A percentile compares a stretch with the other conserved stretches of the same genome.
These are phyloP conservation scores for Albatrellus ellisii DNA, from an alignment of 768 basidiomycete genomes.

Conservation along the genomic window DNA sequence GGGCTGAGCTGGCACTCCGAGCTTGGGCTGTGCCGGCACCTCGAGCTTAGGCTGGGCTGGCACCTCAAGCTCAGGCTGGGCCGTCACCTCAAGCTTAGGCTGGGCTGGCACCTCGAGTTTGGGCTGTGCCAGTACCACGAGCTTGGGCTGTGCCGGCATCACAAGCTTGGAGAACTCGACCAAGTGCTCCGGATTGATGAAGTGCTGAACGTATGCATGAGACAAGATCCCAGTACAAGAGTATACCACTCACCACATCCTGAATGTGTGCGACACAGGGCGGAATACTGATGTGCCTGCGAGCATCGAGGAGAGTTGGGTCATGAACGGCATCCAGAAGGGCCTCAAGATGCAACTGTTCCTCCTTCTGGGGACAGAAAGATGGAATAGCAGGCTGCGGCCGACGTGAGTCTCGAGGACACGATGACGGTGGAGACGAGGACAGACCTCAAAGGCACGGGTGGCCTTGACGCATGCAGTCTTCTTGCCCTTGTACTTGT, in stretches of 20 bases:
- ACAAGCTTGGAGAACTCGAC: constrained; percentile 1
- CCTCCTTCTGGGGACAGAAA: not conserved
- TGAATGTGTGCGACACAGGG: not conserved
- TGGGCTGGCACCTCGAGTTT: too few species aligned
- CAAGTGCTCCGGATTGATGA: not conserved
- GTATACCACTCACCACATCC: not conserved
- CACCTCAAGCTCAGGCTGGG: too few species aligned
- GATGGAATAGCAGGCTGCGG: too few species aligned
- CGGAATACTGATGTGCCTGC: not conserved
- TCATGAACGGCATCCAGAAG: constrained; percentile 1
- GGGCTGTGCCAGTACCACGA: too few species aligned
- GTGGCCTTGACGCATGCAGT: too few species aligned
- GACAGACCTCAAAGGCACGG: too few species aligned
- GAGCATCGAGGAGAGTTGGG: not conserved
- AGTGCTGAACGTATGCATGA: not conserved
- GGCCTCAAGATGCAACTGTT: not conserved
- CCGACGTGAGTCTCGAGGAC: too few species aligned
- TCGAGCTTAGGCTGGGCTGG: not conserved
- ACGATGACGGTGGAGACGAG: not conserved
- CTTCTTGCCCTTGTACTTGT: too few species aligned
- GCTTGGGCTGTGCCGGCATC: not conserved
- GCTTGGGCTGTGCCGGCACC: not conserved
- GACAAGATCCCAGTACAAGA: not conserved
- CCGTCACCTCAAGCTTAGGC: too few species aligned
- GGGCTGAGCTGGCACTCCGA: too few species aligned